These are phyloP conservation scores for Cutaneotrichosporon sp. DNA, from an alignment of 1,284 basidiomycete genomes.

Conservation along the genomic window DNA sequence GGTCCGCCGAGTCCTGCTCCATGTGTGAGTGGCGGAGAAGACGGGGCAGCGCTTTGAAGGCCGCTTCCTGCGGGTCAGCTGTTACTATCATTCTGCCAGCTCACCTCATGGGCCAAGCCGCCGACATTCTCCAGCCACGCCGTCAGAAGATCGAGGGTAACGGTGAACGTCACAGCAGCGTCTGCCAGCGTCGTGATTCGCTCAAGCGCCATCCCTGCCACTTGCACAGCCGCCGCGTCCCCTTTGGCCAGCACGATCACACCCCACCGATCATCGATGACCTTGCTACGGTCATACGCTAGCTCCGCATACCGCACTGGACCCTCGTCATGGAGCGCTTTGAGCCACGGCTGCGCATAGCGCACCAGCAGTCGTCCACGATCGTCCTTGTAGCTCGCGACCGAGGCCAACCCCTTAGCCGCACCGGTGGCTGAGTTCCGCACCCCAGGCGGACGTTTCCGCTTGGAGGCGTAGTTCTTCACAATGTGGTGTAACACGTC, in stretches of 20 bases:
- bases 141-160: slow-evolving; percentile 60
- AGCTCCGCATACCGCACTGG: slow-evolving; percentile 48
- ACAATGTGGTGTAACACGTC: slow-evolving; percentile 33
- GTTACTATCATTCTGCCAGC: not conserved
- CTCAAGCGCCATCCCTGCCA: slow-evolving; percentile 32
- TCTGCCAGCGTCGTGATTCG: slow-evolving; percentile 30
- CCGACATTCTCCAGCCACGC: slow-evolving; percentile 58
- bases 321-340: slow-evolving; percentile 60
- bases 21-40: slow-evolving; percentile 51
- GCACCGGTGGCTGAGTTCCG: slow-evolving; percentile 55
- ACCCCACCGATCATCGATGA: slow-evolving; percentile 14
- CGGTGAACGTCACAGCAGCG: slow-evolving; percentile 55
- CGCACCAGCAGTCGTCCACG: slow-evolving; percentile 57
- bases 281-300: slow-evolving; percentile 36
- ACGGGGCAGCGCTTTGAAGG: slow-evolving; percentile 54
- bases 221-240: slow-evolving; percentile 14
- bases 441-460: slow-evolving; percentile 58
- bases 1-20: slow-evolving; percentile 51
- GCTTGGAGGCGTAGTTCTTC: slow-evolving; percentile 32
- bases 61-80: slow-evolving; percentile 24
- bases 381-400: slow-evolving; percentile 55
- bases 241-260: slow-evolving; percentile 10
- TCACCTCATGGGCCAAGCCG: slow-evolving; percentile 23
- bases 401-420: slow-evolving; percentile 48
- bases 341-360: slow-evolving; percentile 62